Base-by-base conservation (phyloP, 208 protist genomes). In the Porcisia hertigi region DNA sequence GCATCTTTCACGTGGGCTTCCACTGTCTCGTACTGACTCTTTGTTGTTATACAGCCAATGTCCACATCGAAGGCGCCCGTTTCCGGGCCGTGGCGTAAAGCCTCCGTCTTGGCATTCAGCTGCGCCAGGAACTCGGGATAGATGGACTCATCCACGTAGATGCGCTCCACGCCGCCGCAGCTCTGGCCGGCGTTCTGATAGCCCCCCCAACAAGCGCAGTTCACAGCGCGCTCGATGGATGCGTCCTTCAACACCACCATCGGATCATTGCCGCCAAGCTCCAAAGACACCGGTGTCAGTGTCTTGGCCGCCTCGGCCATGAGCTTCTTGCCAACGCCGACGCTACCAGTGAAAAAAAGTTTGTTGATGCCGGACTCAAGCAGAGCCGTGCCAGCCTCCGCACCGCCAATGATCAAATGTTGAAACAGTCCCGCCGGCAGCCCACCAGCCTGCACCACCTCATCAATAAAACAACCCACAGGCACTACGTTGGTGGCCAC, bases 291-390 rank as follows among this genome's bases (percentile, higher is more conserved):
- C 20, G 90, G 93, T 25, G 88, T 95, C 36, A 96, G 82, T 39
- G 88, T 94, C 59, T 88, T 79, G 4, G 93, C 88, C 2, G 93
- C 93, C 70, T 90, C 79, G 20, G 77, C 81, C 86, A 93, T 89
- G 36, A 97, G 74, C 76, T 85, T 70, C 81, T 95, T 95, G 36
- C 93, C 92, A 18, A 95, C 86, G n/a, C 60, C 57, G 1, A 93
- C 92, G 80, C 90, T 95, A 57, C 93, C 93, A 11, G 93, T 96
- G 80, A 97, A 96, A 71, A 95, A 95, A 18, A 97, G 76, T 78
- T 96, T 95, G 81, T 93, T 73, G 43, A 95, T 72, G 36, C 85
- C 86, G 14, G 81, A 76, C 14, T 66, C 23, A 30, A 95, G 75
- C 25, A 95, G 73, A 4, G 81, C 87, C 11, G 83, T 71, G 0